Base-by-base conservation (phyloP, 495 filamentous ascomycete genomes). In the Penicillium roqueforti region DNA sequence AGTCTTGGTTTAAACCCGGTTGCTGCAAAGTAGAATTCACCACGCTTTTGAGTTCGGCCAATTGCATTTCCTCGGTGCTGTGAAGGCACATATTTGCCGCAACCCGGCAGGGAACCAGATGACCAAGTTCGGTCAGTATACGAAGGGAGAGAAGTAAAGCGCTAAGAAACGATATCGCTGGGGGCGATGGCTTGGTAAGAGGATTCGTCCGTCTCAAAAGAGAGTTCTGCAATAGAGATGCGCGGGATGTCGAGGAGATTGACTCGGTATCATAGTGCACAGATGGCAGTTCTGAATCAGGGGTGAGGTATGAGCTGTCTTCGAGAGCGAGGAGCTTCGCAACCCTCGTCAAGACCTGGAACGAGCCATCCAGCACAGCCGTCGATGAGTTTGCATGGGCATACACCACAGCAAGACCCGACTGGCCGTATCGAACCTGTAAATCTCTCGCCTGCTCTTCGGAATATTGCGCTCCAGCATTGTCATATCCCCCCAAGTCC, bases 381-480 rank as follows among this genome's bases (percentile, higher is more conserved):
- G 69, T 51, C 7, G 83, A 83, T 18, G 78, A 73, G 14, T 84
- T 80, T 3, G 84, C 62, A 36, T 85, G 83, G 13, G 85, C 73
- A 63, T 93, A 95, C 13, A 91, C 78, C 43, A 84, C 75, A 20
- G 89, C 87, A 34, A 95, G 70, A 0, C 82, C 86, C 8, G 88
- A 77, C 57, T 88, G 87, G 5, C 82, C 85, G 65, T 92, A 96
- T 50, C 79, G 76, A 41, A 65, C 62, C 31, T 82, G 77, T 7
- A 91, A 69, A 47, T 80, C 67, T 36, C 71, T 72, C 29, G 75
- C 71, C 13, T 80, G 74, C 3, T 82, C 73, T 10, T 83, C 76
- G 39, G 77, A 69, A 6, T 85, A 48, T 62, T 77, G 77, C 36
- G 62, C 57, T 4, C 57, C 66, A 1, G 61, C 70, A 1, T 77